phyloP scores from a whole-genome alignment of 768 basidiomycete genomes.

The Lactifluus subvellereus region DNA sequence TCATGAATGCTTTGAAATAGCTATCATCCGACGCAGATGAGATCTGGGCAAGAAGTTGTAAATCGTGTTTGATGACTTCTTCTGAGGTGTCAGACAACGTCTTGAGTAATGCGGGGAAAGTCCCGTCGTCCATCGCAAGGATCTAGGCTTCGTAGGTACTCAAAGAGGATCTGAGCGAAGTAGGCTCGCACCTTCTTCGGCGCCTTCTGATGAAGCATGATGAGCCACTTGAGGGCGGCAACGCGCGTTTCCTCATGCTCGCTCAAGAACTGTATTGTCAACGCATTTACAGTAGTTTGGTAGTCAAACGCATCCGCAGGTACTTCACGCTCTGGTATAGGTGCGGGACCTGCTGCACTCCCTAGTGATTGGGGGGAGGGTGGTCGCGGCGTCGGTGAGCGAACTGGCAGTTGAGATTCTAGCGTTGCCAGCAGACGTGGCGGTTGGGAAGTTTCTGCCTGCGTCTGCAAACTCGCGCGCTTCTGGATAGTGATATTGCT shows the following conservation, averaged over 20 bases:
- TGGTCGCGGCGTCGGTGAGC: constrained; percentile 30
- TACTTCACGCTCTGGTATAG: constrained; percentile 37
- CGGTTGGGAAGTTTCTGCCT: neutral
- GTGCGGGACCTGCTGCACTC: constrained; percentile 27
- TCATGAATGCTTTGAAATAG: constrained; percentile 95
- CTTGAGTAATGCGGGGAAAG: constrained; percentile 92
- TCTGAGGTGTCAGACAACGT: constrained; percentile 95
- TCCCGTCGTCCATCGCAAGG: constrained; percentile 92
- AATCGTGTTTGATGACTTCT: constrained; percentile 94
- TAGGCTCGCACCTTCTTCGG: constrained; percentile 73
- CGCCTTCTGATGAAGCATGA: constrained; percentile 98
- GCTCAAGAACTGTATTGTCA: constrained; percentile 91
- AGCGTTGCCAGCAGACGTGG: constrained; percentile 7
- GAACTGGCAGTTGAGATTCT: constrained; percentile 20
- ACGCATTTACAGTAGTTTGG: constrained; percentile 83
- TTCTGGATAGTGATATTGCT: constrained; percentile 26
- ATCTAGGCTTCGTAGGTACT: constrained; percentile 48
- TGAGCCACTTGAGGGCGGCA: constrained; percentile 93
- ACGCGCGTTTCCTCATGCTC: constrained; percentile 97
- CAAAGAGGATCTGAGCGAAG: neutral
- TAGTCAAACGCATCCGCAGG: constrained; percentile 77
- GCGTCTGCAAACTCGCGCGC: constrained; percentile 16
- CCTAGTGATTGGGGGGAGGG: constrained; percentile 24
- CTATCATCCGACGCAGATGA: constrained; percentile 92
- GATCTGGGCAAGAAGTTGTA: constrained; percentile 94